Percentiles rank a stretch among this genome's conserved stretches.
These are phyloP conservation scores for Castanospermum australe DNA, from an alignment of 306 rosid genomes.

Conservation along the genomic window DNA sequence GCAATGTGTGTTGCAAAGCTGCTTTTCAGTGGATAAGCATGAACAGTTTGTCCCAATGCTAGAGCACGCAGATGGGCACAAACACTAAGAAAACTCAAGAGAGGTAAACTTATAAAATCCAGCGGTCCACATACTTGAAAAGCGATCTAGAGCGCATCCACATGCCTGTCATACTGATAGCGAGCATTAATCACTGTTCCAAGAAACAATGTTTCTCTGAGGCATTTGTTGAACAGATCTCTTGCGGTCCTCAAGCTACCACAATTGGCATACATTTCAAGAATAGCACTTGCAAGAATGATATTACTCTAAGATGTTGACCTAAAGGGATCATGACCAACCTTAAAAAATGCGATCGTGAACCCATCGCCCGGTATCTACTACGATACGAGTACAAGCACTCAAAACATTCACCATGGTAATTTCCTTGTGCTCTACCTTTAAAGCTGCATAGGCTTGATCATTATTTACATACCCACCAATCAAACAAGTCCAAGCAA, in stretches of 20 bases:
- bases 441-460: constrained; percentile 40
- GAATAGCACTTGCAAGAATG: constrained; percentile 66
- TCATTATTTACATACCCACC: constrained; percentile 48
- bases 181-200: constrained; percentile 75
- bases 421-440: constrained; percentile 69
- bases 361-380: constrained; percentile 55
- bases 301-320: constrained; percentile 31
- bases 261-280: constrained; percentile 80
- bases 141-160: constrained; percentile 50
- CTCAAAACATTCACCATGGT: constrained; percentile 67
- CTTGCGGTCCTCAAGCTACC: constrained; percentile 64
- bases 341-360: constrained; percentile 44
- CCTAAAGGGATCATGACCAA: constrained; percentile 64
- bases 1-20: constrained; percentile 35
- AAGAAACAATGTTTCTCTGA: constrained; percentile 54
- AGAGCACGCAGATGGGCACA: constrained; percentile 52
- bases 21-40: constrained; percentile 51
- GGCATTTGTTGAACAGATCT: constrained; percentile 66
- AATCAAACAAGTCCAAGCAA: constrained; percentile 84
- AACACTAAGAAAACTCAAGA: constrained; percentile 51
- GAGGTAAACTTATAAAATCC: constrained; percentile 49
- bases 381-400: constrained; percentile 68
- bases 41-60: constrained; percentile 62
- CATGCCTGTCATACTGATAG: constrained; percentile 50
- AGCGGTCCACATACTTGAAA: constrained; percentile 36